phyloP scores from a whole-genome alignment of 495 filamentous ascomycete genomes.

The Aspergillus campestris region DNA sequence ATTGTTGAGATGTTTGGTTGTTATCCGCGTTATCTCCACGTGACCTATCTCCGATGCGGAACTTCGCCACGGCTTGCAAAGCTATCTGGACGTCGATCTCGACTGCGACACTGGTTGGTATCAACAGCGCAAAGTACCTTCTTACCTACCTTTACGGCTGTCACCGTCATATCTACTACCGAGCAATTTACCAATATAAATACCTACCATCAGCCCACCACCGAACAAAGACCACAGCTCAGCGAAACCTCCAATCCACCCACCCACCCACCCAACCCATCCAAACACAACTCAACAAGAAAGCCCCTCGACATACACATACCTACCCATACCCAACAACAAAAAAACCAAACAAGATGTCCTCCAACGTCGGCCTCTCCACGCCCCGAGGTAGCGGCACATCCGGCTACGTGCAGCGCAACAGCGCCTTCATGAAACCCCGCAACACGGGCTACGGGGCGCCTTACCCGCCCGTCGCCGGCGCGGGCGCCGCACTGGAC shows the following conservation, averaged over 20 bases:
- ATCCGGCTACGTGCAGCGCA: constrained; percentile 94
- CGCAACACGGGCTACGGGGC: constrained; percentile 48
- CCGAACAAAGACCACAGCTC: not conserved
- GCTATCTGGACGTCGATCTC: not conserved
- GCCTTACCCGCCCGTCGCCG: constrained; percentile 43
- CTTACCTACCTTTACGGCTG: no score
- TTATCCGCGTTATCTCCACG: constrained; percentile 3
- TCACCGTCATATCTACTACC: not conserved
- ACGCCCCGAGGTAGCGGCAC: constrained; percentile 94
- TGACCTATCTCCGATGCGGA: not conserved
- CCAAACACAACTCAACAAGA: not conserved
- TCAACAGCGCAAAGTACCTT: no score
- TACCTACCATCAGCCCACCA: no score
- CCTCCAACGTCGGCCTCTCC: constrained; percentile 93
- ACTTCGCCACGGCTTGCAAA: not conserved
- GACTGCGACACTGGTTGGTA: no score
- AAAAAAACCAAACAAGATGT: constrained; percentile 49
- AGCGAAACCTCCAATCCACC: not conserved
- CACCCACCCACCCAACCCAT: not conserved
- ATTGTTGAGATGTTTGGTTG: no score
- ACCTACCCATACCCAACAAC: not conserved
- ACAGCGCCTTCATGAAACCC: constrained; percentile 76
- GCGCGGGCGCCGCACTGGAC: constrained; percentile 25
- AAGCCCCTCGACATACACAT: not conserved
- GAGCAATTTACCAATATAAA: not conserved